These are phyloP conservation scores for Gaeumannomyces sp. DNA, from an alignment of 2,329 filamentous ascomycete genomes.

Conservation along the genomic window DNA sequence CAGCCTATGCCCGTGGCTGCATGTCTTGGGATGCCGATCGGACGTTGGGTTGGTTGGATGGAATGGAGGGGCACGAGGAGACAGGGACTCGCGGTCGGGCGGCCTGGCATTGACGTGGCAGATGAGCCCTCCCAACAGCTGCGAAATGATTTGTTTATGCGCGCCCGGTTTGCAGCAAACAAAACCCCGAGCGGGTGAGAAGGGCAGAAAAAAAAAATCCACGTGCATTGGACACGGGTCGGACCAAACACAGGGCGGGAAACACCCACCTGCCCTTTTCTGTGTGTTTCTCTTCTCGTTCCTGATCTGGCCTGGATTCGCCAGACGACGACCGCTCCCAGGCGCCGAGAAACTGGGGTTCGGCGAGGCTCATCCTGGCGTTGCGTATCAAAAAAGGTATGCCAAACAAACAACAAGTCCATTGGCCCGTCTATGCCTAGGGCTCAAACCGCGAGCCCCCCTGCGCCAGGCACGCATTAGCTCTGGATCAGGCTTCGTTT, in stretches of 20 bases:
- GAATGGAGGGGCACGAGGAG: not conserved
- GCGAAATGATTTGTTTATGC: conserved; percentile 1
- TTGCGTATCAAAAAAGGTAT: no score
- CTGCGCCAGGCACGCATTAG: conserved; percentile 3
- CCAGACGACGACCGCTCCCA: not conserved
- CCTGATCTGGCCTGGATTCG: not conserved
- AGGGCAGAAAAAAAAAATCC: not conserved
- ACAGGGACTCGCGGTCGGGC: no score
- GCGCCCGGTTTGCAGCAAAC: not conserved
- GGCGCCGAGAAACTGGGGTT: no score
- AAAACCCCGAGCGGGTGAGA: not conserved
- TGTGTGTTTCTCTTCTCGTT: not conserved
- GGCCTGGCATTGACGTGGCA: conserved; percentile 8
- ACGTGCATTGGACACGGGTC: no score
- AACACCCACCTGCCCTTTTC: not conserved
- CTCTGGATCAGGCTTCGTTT: conserved; percentile 1
- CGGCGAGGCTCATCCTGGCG: no score
- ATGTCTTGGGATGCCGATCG: not conserved
- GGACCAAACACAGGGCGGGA: no score
- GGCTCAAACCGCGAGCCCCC: not conserved
- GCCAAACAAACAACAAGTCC: no score
- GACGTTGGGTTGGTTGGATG: not conserved
- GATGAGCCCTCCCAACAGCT: not conserved
- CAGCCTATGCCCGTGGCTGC: not conserved
- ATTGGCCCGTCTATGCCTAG: no score